Conservation (phyloP, 495 filamentous ascomycete genomes). For the Neurospora tetrasperma region DNA sequence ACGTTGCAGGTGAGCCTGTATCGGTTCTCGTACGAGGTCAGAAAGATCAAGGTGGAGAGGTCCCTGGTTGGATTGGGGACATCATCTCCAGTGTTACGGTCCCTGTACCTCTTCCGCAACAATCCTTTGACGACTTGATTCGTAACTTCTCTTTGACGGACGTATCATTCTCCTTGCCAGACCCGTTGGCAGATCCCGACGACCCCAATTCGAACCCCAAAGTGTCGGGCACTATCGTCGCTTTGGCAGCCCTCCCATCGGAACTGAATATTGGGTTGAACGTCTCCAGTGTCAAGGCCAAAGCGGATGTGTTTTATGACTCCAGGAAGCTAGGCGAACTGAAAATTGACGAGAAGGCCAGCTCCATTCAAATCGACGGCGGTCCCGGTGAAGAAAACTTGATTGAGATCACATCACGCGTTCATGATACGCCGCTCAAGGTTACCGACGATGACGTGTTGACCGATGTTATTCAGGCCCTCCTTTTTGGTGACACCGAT, state of each 20-base stretch:
- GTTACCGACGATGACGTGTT: conserved; percentile 71
- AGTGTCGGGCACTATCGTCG: conserved; percentile 72
- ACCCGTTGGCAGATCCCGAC: conserved; percentile 62
- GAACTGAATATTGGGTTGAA: conserved; percentile 77
- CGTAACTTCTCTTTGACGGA: conserved; percentile 76
- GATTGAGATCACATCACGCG: conserved; percentile 59
- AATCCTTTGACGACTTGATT: conserved; percentile 68
- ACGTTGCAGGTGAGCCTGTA: conserved; percentile 66
- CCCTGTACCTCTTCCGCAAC: conserved; percentile 73
- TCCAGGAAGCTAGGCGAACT: conserved; percentile 65
- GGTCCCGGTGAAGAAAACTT: conserved; percentile 40
- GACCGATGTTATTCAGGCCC: conserved; percentile 57
- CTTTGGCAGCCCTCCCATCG: conserved; percentile 62
- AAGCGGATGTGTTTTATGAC: conserved; percentile 69
- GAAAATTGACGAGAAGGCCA: conserved; percentile 58
- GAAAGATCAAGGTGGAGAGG: conserved; percentile 47
- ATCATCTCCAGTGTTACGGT: conserved; percentile 73
- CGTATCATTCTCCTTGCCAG: conserved; percentile 73
- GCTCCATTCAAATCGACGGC: conserved; percentile 58
- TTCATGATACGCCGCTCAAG: conserved; percentile 68
- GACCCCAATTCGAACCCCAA: conserved; percentile 64
- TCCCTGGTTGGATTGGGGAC: conserved; percentile 71
- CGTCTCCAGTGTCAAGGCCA: conserved; percentile 62
- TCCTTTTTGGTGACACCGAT: conserved; percentile 59
- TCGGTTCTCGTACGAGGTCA: conserved; percentile 75